Evolutionary conservation across 176 grass and related monocot species (phyloP), one percentile per base, ranked within the genome.

Genomic region (Typha latifolia): DNA sequence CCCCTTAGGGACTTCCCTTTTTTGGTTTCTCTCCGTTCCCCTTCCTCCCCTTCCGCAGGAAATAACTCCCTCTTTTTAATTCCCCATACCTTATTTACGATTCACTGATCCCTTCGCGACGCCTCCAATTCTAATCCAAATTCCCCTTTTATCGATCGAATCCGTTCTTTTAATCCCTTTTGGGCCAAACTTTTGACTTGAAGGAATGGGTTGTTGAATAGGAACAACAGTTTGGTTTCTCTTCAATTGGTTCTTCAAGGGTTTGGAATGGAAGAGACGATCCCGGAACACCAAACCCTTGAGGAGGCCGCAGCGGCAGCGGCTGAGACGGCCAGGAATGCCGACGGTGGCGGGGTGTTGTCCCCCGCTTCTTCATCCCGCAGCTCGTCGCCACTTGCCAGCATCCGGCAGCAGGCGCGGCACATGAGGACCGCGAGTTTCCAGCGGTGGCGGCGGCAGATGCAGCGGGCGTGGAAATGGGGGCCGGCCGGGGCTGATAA

Each of bases 381-480:
- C 5, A 62, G 4, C 67, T 82, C 77, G 27, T 67, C 80, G 24
- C 70, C 82, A 4, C 15, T 72, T 29, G 12, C 63, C 63, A 80
- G 70, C 32, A 76, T 79, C 32, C 83, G 78, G 70, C 80, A 66
- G 62, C 85, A 89, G 49, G 48, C 64, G 24, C 74, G 65, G 53
- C 94, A 93, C 55, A 84, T 79, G 49, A 81, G 95, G 56, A 90
- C 81, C 73, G 32, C 73, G 63, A 94, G 95, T 68, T 99, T 99
- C 73, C 95, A 94, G 81, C 80, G 61, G 64, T 93, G 87, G 78
- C 72, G 89, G 70, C 65, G 70, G 86, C 86, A 99, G 73, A 93
- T 99, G 84, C 89, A 90, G 70, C 86, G 86, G 11, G 83, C 83
- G 18, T 99, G 94, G 89, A 81, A 82, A 52, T 93, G 94, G 94